A percentile compares a stretch with the other conserved stretches of the same genome.
phyloP scores from a whole-genome alignment of 352 stramenopile genomes.

The Globisporangium splendens region DNA sequence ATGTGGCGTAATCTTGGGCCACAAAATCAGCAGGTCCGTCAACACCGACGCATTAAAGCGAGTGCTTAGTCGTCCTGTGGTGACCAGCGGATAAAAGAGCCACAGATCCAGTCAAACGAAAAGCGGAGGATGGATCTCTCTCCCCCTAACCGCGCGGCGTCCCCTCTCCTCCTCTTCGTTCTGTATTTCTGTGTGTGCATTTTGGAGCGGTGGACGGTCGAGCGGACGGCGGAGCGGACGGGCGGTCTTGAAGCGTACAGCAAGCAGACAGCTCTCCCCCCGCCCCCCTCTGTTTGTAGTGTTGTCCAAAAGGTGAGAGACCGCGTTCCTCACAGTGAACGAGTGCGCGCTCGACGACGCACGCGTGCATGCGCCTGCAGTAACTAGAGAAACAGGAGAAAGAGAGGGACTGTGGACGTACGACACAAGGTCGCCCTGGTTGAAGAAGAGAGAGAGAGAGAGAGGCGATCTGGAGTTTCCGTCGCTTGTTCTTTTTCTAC shows the following conservation, averaged over 20 bases:
- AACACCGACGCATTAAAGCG: neutral
- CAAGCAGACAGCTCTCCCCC: neutral
- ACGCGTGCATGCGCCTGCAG: no score
- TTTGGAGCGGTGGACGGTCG: neutral
- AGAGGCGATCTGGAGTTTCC: neutral
- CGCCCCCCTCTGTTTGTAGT: neutral
- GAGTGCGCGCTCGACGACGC: no score
- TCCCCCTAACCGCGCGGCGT: neutral
- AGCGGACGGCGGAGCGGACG: neutral
- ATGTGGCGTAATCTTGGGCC: no score
- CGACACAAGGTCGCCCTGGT: no score
- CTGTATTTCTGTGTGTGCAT: neutral
- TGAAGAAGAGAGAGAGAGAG: neutral
- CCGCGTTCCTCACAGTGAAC: no score
- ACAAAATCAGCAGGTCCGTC: neutral
- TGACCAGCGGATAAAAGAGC: neutral
- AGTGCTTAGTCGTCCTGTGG: neutral
- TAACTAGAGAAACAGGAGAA: neutral
- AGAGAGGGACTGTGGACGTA: no score
- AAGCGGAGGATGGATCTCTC: neutral
- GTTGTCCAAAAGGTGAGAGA: neutral
- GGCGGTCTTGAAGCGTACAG: neutral
- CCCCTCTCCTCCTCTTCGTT: neutral
- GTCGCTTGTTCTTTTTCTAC: neutral
- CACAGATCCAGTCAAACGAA: neutral